These are phyloP conservation scores for Fusarium sp. DNA, from an alignment of 2,329 filamentous ascomycete species.

Conservation along the genomic window DNA sequence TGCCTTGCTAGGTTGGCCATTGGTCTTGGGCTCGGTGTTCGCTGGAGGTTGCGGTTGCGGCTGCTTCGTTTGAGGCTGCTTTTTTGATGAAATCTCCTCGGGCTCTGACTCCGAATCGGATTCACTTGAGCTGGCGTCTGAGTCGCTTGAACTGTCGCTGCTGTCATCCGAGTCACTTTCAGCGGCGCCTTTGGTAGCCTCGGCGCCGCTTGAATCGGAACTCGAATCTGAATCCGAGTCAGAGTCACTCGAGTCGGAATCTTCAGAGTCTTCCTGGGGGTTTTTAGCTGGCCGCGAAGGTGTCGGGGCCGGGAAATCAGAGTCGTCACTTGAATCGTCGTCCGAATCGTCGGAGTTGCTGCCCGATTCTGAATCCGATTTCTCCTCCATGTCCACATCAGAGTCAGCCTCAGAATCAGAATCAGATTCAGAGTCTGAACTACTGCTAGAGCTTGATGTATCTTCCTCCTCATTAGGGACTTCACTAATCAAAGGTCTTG, in stretches of 20 bases:
- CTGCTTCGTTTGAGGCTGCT: conserved; percentile 4
- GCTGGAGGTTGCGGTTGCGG: background rate
- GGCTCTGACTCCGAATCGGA: conserved; percentile 48
- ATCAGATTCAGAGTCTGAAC: conserved; percentile 44
- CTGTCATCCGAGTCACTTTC: conserved; percentile 23
- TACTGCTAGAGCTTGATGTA: conserved; percentile 30
- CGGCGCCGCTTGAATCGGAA: background rate
- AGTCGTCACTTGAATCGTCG: background rate
- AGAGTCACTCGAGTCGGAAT: conserved; percentile 19
- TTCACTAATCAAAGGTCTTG: conserved; percentile 6
- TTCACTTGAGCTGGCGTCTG: conserved; percentile 35
- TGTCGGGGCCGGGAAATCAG: background rate
- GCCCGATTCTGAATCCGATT: conserved; percentile 43
- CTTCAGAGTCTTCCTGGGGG: background rate
- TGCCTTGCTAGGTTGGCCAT: conserved; percentile 1
- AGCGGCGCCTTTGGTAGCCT: conserved; percentile 11
- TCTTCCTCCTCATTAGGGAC: conserved; percentile 21
- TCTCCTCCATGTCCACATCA: conserved; percentile 51
- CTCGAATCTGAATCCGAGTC: conserved; percentile 9
- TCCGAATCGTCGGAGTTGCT: conserved; percentile 18
- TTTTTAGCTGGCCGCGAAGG: background rate
- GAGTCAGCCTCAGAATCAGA: conserved; percentile 46
- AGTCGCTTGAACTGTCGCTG: conserved; percentile 34
- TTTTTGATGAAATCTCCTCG: conserved; percentile 53
- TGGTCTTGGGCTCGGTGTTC: background rate